These are phyloP conservation scores for Jasminum sambac DNA, from an alignment of 257 asterid species.

Conservation along the genomic window DNA sequence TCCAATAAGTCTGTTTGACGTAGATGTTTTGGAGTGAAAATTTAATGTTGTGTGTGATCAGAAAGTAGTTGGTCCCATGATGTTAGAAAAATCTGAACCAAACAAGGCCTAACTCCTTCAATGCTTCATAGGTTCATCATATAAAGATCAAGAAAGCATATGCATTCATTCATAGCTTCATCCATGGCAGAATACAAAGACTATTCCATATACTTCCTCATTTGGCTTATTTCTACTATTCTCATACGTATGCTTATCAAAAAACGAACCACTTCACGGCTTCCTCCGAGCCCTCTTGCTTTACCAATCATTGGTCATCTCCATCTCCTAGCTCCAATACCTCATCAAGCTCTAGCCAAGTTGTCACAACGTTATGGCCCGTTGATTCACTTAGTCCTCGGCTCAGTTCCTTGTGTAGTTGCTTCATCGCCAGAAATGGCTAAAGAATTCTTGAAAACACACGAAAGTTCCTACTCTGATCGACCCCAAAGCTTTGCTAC, in stretches of 20 bases:
- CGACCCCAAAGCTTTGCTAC: constrained; percentile 52
- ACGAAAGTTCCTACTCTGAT: constrained; percentile 48
- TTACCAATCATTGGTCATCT: constrained; percentile 75
- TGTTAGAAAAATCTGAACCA: too few species aligned
- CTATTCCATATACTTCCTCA: constrained; percentile 34
- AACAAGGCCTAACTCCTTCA: not conserved
- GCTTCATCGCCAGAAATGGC: constrained; percentile 68
- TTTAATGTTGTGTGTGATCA: too few species aligned
- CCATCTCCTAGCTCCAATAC: constrained; percentile 70
- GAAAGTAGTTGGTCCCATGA: too few species aligned
- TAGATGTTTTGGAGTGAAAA: too few species aligned
- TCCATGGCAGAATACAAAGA: constrained; percentile 45
- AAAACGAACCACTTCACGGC: constrained; percentile 18
- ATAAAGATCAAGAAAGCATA: constrained; percentile 7
- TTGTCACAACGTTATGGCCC: constrained; percentile 57
- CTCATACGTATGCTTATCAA: constrained; percentile 31
- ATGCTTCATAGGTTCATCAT: not conserved
- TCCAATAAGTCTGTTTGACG: not conserved
- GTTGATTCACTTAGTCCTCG: constrained; percentile 52
- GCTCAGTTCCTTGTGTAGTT: constrained; percentile 62
- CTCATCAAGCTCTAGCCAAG: constrained; percentile 72
- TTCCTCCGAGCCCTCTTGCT: constrained; percentile 64
- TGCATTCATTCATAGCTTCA: not conserved
- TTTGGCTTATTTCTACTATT: constrained; percentile 44
- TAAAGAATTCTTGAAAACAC: constrained; percentile 60